Conservation (phyloP, 768 basidiomycete species). For the Phylloporus arenicola region DNA sequence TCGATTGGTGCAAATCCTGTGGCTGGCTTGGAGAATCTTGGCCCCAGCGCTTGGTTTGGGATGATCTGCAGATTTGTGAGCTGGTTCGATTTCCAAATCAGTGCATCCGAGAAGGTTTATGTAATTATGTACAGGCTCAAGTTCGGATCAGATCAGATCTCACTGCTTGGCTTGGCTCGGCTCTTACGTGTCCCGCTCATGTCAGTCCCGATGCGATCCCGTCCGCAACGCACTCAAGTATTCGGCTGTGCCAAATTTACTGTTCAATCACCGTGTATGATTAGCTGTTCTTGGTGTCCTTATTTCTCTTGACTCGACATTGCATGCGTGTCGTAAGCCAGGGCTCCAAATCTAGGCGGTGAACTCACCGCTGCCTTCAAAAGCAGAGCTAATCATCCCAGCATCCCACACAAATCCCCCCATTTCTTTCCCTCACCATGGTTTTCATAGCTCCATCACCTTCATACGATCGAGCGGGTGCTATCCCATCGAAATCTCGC, state of each 20-base stretch:
- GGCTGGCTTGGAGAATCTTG: neutral
- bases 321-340: neutral
- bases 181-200: neutral
- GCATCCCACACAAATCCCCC: neutral
- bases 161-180: neutral
- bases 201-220: neutral
- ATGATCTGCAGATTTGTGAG: slow-evolving; percentile 4
- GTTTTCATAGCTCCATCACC: slow-evolving; percentile 14
- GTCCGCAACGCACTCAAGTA: neutral
- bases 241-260: neutral
- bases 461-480: slow-evolving; percentile 7
- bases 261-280: neutral
- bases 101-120: neutral
- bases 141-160: neutral
- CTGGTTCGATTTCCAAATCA: slow-evolving; percentile 13
- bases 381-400: neutral
- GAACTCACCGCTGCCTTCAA: slow-evolving; percentile 5
- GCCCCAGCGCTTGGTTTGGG: neutral
- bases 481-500: slow-evolving; percentile 19
- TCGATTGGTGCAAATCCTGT: neutral
- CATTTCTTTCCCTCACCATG: neutral
- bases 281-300: neutral
- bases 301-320: neutral
- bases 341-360: neutral
- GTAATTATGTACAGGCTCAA: neutral